Percentiles rank a stretch among this genome's conserved stretches.
Conservation (phyloP, 208 protist species). For the Borovskyia barvae region DNA sequence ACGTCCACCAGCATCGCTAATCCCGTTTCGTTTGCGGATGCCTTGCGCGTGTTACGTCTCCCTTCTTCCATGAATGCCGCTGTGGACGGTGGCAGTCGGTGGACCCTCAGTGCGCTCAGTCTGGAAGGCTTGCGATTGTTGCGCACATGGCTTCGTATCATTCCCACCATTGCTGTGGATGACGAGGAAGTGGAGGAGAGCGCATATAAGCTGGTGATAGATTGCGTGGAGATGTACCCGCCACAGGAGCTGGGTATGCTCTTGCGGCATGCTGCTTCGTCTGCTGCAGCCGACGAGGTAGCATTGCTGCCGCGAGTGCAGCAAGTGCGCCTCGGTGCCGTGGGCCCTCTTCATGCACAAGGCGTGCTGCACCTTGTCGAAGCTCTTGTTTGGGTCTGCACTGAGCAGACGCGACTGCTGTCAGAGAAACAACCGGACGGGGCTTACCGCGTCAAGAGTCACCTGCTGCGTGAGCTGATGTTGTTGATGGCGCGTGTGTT, state of each 20-base stretch:
- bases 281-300: slow-evolving; percentile 22
- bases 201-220: slow-evolving; percentile 42
- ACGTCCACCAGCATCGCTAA: slow-evolving; percentile 5
- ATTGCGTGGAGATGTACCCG: slow-evolving; percentile 47
- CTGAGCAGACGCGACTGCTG: slow-evolving; percentile 51
- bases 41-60: slow-evolving; percentile 19
- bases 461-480: slow-evolving; percentile 51
- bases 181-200: slow-evolving; percentile 54
- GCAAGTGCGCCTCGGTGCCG: slow-evolving; percentile 13
- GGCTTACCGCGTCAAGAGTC: slow-evolving; percentile 38
- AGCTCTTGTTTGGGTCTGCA: slow-evolving; percentile 49
- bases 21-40: slow-evolving; percentile 19
- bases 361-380: slow-evolving; percentile 45
- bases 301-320: slow-evolving; percentile 23
- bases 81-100: slow-evolving; percentile 3
- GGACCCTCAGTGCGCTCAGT: slow-evolving; percentile 20
- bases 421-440: slow-evolving; percentile 54
- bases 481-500: slow-evolving; percentile 78
- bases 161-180: slow-evolving; percentile 49
- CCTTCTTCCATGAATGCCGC: slow-evolving; percentile 8
- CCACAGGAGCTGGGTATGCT: slow-evolving; percentile 45
- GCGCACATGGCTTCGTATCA: slow-evolving; percentile 36
- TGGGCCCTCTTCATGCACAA: slow-evolving; percentile 24
- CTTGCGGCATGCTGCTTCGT: slow-evolving; percentile 26
- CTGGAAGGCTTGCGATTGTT: slow-evolving; percentile 43